Percentiles rank a stretch among this genome's conserved stretches.
Conservation (phyloP, 106 monocot genomes). For the Xerophyta viscosa region DNA sequence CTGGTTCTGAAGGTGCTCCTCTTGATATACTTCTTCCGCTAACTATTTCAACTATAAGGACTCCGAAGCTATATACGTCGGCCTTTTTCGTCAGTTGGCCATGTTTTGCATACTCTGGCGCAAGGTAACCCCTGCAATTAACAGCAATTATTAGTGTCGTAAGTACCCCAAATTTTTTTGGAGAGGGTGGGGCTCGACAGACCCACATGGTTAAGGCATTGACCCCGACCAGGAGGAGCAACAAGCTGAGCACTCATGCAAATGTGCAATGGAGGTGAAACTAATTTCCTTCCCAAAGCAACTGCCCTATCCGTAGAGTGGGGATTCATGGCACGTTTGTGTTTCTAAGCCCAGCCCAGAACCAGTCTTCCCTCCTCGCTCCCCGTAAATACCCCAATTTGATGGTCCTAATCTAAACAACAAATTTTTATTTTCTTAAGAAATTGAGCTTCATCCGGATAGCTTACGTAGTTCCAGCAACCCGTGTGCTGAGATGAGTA, state of each 20-base stretch:
- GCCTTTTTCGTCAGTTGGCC: slow-evolving; percentile 84
- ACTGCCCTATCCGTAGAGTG: no score
- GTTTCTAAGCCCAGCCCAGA: no score
- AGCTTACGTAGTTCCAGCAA: slow-evolving; percentile 64
- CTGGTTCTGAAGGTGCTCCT: slow-evolving; percentile 12
- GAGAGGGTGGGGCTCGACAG: neutral
- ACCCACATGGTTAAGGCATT: no score
- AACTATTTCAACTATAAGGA: slow-evolving; percentile 65
- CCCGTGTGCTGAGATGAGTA: slow-evolving; percentile 64
- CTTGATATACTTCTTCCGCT: slow-evolving; percentile 61
- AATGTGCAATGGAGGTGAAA: no score
- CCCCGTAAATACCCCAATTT: neutral
- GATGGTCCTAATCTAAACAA: neutral
- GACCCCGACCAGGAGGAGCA: no score
- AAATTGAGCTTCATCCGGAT: neutral
- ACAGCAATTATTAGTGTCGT: neutral
- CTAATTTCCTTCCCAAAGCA: no score
- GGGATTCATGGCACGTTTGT: no score
- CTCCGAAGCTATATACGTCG: slow-evolving; percentile 80
- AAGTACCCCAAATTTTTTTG: neutral
- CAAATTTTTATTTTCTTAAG: neutral
- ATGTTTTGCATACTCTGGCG: slow-evolving; percentile 77
- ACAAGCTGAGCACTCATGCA: no score
- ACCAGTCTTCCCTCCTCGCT: no score
- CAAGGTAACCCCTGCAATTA: slow-evolving; percentile 63